These are phyloP conservation scores for Colletotrichum noveboracense DNA, from an alignment of 2,329 filamentous ascomycete genomes.

Conservation along the genomic window DNA sequence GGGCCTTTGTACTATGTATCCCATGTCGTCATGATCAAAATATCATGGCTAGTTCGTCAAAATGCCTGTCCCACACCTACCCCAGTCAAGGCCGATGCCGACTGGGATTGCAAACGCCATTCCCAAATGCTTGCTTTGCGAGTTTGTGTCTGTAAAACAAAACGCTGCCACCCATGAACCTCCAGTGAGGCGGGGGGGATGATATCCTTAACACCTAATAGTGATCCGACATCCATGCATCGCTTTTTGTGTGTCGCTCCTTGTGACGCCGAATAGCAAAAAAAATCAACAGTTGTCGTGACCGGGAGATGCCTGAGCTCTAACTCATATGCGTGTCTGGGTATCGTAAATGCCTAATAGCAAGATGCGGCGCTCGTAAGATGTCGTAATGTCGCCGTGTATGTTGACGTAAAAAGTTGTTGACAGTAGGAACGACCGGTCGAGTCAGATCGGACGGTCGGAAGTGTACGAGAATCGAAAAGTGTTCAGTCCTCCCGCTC, in stretches of 20 bases:
- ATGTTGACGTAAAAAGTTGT: not conserved
- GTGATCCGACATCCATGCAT: constrained; percentile 1
- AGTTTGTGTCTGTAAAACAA: not conserved
- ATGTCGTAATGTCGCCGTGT: not conserved
- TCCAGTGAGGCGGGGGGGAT: constrained; percentile 1
- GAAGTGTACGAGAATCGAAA: not conserved
- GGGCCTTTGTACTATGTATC: not conserved
- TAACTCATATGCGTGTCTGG: constrained; percentile 12
- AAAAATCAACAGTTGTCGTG: not conserved
- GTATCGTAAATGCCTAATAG: constrained; percentile 28
- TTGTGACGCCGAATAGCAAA: not conserved
- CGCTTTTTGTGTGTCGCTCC: not conserved
- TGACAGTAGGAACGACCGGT: too few species aligned
- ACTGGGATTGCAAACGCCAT: not conserved
- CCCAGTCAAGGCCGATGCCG: not conserved
- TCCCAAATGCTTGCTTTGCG: not conserved
- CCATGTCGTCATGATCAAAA: not conserved
- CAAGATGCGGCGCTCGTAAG: constrained; percentile 19
- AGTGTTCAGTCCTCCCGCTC: constrained; percentile 53
- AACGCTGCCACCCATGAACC: not conserved
- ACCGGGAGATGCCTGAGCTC: not conserved
- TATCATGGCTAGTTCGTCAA: not conserved
- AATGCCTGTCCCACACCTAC: not conserved
- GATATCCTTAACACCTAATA: constrained; percentile 9
- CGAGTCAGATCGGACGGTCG: not conserved